phyloP scores from a whole-genome alignment of 108 stramenopile species.

The Phaeodactylum tricornutum region DNA sequence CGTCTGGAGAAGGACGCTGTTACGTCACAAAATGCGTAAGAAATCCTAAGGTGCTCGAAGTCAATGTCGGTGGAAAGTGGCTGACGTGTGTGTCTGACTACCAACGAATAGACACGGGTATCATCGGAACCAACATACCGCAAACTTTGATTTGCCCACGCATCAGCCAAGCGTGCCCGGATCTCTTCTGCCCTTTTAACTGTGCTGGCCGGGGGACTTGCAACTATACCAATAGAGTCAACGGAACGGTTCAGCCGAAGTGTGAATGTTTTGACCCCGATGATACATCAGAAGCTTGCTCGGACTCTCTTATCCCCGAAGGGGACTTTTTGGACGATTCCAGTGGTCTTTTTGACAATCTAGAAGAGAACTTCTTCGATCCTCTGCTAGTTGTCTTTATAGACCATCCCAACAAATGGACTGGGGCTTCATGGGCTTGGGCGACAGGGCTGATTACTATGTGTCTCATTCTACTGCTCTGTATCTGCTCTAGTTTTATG shows the following conservation, averaged over 20 bases:
- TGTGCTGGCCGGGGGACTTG: conserved; percentile 76
- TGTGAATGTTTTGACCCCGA: conserved; percentile 72
- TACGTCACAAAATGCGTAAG: conserved; percentile 66
- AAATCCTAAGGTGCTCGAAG: conserved; percentile 33
- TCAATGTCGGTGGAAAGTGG: conserved; percentile 39
- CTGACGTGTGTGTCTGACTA: conserved; percentile 57
- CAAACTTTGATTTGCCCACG: conserved; percentile 43
- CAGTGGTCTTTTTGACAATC: conserved; percentile 44
- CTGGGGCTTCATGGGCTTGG: conserved; percentile 74
- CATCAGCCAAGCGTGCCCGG: conserved; percentile 59
- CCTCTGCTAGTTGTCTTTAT: conserved; percentile 77
- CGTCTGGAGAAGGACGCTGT: conserved; percentile 56
- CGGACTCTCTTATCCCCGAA: conserved; percentile 56
- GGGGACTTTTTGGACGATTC: conserved; percentile 62
- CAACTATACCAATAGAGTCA: conserved; percentile 39
- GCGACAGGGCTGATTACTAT: conserved; percentile 66
- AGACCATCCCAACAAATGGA: conserved; percentile 80
- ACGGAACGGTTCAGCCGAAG: conserved; percentile 36
- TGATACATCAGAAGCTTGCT: conserved; percentile 70
- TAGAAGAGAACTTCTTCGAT: conserved; percentile 76
- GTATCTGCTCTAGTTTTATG: conserved; percentile 79
- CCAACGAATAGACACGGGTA: conserved; percentile 39
- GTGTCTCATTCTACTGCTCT: conserved; percentile 67
- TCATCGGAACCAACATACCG: conserved; percentile 18
- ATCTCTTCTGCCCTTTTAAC: conserved; percentile 74